These are phyloP conservation scores for Penicillium expansum DNA, from an alignment of 2,329 filamentous ascomycete species.

Conservation along the genomic window DNA sequence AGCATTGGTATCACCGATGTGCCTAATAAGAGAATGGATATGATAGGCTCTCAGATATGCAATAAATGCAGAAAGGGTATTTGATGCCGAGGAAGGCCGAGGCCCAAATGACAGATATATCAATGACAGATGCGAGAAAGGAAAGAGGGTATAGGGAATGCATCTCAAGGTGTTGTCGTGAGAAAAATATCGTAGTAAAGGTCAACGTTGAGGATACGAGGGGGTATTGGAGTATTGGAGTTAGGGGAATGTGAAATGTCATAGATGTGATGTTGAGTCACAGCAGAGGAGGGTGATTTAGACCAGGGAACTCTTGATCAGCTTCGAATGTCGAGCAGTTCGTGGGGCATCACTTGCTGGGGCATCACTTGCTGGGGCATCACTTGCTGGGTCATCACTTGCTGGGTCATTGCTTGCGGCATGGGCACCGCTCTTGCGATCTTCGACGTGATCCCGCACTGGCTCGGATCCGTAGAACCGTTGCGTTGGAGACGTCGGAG, in stretches of 20 bases:
- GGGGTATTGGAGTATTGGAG: background rate
- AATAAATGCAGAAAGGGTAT: slow-evolving; percentile 6
- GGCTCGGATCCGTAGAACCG: slow-evolving; percentile 22
- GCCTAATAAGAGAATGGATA: background rate
- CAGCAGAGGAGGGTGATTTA: background rate
- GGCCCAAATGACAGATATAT: slow-evolving; percentile 1
- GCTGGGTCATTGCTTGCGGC: background rate
- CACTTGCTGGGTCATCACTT: background rate
- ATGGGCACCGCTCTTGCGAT: slow-evolving; percentile 10
- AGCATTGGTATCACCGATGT: background rate
- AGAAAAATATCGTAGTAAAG: background rate
- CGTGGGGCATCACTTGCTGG: background rate
- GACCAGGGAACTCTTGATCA: slow-evolving; percentile 11
- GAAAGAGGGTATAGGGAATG: background rate
- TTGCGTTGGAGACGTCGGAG: slow-evolving; percentile 5
- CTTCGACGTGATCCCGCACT: slow-evolving; percentile 15
- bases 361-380: background rate
- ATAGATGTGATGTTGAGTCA: background rate
- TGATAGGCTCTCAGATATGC: background rate
- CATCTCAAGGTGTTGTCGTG: slow-evolving; percentile 5
- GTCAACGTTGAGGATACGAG: background rate
- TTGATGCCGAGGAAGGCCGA: background rate
- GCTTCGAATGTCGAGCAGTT: slow-evolving; percentile 14
- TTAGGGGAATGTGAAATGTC: background rate
- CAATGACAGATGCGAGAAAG: background rate